phyloP scores from a whole-genome alignment of 208 protist genomes.

The Tritrichomonas foetus region DNA sequence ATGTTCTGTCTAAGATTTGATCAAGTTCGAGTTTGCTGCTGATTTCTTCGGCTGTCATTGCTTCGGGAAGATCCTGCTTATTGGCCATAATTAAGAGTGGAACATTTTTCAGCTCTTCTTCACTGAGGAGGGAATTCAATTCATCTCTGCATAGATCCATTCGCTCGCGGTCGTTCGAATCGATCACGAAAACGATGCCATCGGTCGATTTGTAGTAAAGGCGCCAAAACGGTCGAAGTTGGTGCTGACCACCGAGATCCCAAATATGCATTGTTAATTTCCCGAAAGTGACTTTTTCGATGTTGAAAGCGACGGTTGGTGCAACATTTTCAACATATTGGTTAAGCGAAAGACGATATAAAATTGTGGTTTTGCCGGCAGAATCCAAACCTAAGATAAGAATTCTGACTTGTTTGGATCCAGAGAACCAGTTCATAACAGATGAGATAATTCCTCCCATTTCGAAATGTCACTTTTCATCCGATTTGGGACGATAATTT shows the following conservation, averaged over 20 bases:
- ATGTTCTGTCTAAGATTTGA: neutral
- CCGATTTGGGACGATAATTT: too few relatives aligned
- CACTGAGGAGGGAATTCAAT: neutral
- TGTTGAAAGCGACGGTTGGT: slow-evolving; percentile 29
- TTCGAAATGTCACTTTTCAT: too few relatives aligned
- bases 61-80: slow-evolving; percentile 54
- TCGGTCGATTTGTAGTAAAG: slow-evolving; percentile 87
- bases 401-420: neutral
- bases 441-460: slow-evolving; percentile 16
- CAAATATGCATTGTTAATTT: slow-evolving; percentile 28
- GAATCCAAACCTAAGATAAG: slow-evolving; percentile 5
- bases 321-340: neutral
- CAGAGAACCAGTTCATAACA: neutral
- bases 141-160: slow-evolving; percentile 55
- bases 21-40: slow-evolving; percentile 32
- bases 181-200: slow-evolving; percentile 89
- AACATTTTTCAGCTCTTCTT: slow-evolving; percentile 41
- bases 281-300: slow-evolving; percentile 20
- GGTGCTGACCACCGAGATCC: slow-evolving; percentile 82
- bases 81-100: slow-evolving; percentile 52
- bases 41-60: slow-evolving; percentile 48
- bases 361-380: slow-evolving; percentile 31
- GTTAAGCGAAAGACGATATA: neutral
- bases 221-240: slow-evolving; percentile 82
- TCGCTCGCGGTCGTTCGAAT: slow-evolving; percentile 80